Evolutionary conservation across 306 rosid genomes (phyloP).

Genomic region (Begonia fuchsioides): DNA sequence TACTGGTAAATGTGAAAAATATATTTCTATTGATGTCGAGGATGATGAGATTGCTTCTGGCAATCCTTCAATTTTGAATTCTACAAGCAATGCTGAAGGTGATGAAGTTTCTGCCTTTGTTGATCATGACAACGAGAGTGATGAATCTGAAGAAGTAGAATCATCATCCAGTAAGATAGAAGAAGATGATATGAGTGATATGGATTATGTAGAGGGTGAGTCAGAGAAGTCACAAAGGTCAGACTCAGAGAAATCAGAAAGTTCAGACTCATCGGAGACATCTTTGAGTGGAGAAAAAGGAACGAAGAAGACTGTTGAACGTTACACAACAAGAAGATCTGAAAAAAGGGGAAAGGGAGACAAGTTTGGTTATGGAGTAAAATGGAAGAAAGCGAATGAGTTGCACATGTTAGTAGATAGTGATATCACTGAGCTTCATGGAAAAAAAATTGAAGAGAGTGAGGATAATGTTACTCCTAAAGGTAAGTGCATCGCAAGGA

Average conservation of each 20-base stretch:
- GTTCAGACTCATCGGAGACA: neutral
- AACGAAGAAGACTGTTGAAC: neutral
- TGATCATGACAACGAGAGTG: neutral
- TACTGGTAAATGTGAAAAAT: too few species aligned
- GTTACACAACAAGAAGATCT: slow-evolving; percentile 1
- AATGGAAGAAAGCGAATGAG: slow-evolving; percentile 12
- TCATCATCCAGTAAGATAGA: slow-evolving; percentile 8
- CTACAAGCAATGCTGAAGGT: too few species aligned
- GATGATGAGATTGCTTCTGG: too few species aligned
- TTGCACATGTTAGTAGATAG: slow-evolving; percentile 8
- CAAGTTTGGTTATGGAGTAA: slow-evolving; percentile 6
- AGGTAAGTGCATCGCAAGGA: slow-evolving; percentile 2
- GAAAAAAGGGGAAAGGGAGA: neutral
- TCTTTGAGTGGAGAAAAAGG: slow-evolving; percentile 2
- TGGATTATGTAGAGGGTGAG: neutral
- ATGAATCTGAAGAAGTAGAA: neutral
- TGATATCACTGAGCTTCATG: neutral
- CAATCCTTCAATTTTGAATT: too few species aligned
- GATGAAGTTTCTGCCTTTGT: too few species aligned
- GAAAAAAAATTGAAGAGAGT: neutral
- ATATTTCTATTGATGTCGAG: too few species aligned
- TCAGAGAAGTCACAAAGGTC: neutral
- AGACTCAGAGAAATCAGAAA: too few species aligned
- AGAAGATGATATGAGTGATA: slow-evolving; percentile 3
- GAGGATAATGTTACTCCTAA: neutral